Evolutionary conservation across 805 yeast genomes (phyloP).

Genomic region (Metschnikowia lochheadii): DNA sequence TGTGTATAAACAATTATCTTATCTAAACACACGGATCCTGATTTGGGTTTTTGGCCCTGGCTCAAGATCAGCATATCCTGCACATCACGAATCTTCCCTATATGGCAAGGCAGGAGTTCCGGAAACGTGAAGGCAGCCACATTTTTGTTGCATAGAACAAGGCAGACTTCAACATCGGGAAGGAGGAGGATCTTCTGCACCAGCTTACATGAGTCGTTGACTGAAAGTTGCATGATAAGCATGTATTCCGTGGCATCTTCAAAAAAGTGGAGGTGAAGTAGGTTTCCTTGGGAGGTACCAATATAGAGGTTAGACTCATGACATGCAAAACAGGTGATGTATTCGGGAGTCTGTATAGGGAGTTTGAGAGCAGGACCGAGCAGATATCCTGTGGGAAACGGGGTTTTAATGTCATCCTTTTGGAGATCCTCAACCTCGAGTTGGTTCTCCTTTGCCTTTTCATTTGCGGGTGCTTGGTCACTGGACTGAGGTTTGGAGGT

Average conservation of each 20-base stretch:
- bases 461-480: too few species aligned
- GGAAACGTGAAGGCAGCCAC: constrained; percentile 31
- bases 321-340: constrained; percentile 20
- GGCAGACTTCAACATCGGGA: constrained; percentile 22
- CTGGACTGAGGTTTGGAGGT: too few species aligned
- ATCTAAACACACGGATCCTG: constrained; percentile 15
- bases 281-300: constrained; percentile 33
- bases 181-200: constrained; percentile 26
- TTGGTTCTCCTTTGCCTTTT: too few species aligned
- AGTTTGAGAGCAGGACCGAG: constrained; percentile 10
- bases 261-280: constrained; percentile 38
- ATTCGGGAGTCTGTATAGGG: constrained; percentile 6
- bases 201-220: constrained; percentile 9
- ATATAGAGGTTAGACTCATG: constrained; percentile 32
- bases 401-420: not conserved
- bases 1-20: constrained; percentile 30
- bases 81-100: constrained; percentile 35
- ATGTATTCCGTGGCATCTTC: constrained; percentile 37
- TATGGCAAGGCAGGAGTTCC: constrained; percentile 34
- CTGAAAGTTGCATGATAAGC: constrained; percentile 22
- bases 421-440: too few species aligned
- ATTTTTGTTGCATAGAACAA: constrained; percentile 25
- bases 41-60: constrained; percentile 11
- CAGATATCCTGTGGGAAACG: constrained; percentile 10
- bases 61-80: constrained; percentile 27